Percentiles rank a stretch among this genome's conserved stretches.
phyloP scores from a whole-genome alignment of 2,329 filamentous ascomycete genomes.

The Fusarium denticulatum region DNA sequence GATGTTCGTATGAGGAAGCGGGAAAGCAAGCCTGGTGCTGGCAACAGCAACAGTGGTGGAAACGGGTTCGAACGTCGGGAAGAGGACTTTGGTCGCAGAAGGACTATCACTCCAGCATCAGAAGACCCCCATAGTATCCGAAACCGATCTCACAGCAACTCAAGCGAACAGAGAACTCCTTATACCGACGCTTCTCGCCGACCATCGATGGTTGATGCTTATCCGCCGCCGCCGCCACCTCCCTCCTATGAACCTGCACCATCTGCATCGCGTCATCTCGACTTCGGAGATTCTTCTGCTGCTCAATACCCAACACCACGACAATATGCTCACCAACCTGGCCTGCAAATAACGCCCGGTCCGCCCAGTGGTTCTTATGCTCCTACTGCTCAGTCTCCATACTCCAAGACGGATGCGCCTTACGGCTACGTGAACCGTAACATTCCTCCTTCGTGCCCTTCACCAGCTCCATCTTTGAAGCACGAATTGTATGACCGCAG shows the following conservation, averaged over 20 bases:
- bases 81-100: constrained; percentile 64
- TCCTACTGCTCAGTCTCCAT: constrained; percentile 53
- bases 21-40: constrained; percentile 70
- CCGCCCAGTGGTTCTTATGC: constrained; percentile 49
- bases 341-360: constrained; percentile 48
- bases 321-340: constrained; percentile 52
- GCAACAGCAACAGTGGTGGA: constrained; percentile 52
- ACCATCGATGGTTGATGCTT: constrained; percentile 60
- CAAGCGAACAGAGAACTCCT: constrained; percentile 59
- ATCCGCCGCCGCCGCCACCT: constrained; percentile 50
- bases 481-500: constrained; percentile 53
- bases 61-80: constrained; percentile 68
- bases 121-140: constrained; percentile 52
- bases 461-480: constrained; percentile 45
- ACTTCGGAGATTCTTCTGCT: constrained; percentile 48
- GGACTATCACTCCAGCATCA: constrained; percentile 49
- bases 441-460: constrained; percentile 45
- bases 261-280: constrained; percentile 46
- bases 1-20: constrained; percentile 93
- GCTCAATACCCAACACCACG: constrained; percentile 50
- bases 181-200: constrained; percentile 57
- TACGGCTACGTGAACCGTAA: constrained; percentile 48
- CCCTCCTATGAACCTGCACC: constrained; percentile 48
- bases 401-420: constrained; percentile 52
- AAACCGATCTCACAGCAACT: constrained; percentile 69